Conservation (phyloP, 768 basidiomycete genomes). For the Lactarius deliciosus region DNA sequence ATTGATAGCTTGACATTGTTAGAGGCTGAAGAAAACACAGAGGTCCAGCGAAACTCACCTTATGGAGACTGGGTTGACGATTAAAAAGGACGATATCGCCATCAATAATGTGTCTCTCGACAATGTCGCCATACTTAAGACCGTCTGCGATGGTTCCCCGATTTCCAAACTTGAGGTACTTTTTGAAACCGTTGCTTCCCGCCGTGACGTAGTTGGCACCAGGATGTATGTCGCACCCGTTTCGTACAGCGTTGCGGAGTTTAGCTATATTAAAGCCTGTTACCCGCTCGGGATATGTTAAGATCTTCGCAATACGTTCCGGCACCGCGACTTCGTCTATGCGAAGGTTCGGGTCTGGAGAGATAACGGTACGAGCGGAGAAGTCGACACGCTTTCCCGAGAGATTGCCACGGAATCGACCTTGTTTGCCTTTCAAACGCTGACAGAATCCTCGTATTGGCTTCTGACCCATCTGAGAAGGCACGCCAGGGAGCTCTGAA, state of each 20-base stretch:
- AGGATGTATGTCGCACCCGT: conserved; percentile 88
- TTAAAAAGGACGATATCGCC: conserved; percentile 98
- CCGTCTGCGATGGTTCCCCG: conserved; percentile 76
- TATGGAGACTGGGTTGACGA: conserved; percentile 97
- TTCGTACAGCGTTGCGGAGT: conserved; percentile 74
- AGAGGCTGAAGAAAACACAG: conserved; percentile 7
- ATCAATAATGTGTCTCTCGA: conserved; percentile 92
- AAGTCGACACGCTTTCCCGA: conserved; percentile 99
- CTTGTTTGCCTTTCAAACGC: conserved; percentile 97
- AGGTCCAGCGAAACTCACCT: conserved; percentile 45
- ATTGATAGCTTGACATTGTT: conserved; percentile 76
- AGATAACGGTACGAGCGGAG: conserved; percentile 97
- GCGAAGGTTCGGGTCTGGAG: conserved; percentile 96
- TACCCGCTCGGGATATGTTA: conserved; percentile 96
- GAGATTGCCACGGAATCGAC: conserved; percentile 96
- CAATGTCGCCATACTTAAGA: conserved; percentile 83
- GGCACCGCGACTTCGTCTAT: conserved; percentile 99
- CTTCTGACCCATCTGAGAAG: conserved; percentile 82
- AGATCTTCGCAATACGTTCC: conserved; percentile 87
- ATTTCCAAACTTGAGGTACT: conserved; percentile 87
- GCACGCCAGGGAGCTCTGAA: conserved; percentile 92
- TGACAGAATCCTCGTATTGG: conserved; percentile 98
- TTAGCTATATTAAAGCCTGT: conserved; percentile 84
- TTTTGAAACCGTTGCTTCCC: conserved; percentile 77
- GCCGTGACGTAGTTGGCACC: conserved; percentile 93